phyloP scores from a whole-genome alignment of 2,329 filamentous ascomycete species.

The Drechslerella stenobrocha region DNA sequence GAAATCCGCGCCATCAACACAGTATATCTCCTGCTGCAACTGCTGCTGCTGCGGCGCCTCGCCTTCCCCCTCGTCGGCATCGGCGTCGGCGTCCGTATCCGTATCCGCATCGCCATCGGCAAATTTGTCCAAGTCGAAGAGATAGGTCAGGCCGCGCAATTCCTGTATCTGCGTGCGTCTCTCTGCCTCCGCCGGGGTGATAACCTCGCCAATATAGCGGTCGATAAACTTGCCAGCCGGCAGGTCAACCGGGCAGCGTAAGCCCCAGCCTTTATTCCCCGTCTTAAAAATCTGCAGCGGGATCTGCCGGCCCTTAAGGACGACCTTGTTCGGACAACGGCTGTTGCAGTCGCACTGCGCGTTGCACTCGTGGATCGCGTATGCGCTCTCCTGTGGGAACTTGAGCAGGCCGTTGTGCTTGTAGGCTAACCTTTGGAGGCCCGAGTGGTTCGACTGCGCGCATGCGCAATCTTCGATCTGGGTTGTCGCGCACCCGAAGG shows the following conservation, averaged over 20 bases:
- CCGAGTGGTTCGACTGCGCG: slow-evolving; percentile 58
- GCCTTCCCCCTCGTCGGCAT: slow-evolving; percentile 2
- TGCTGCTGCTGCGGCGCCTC: neutral
- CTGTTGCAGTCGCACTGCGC: slow-evolving; percentile 67
- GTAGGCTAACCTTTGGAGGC: slow-evolving; percentile 48
- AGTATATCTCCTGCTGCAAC: slow-evolving; percentile 54
- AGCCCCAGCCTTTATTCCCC: slow-evolving; percentile 73
- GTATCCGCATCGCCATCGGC: slow-evolving; percentile 57
- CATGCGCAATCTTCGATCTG: slow-evolving; percentile 68
- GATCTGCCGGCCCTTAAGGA: slow-evolving; percentile 72
- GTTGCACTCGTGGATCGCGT: slow-evolving; percentile 78
- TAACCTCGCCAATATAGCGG: slow-evolving; percentile 73
- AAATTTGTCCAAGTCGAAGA: slow-evolving; percentile 83
- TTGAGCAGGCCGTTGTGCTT: slow-evolving; percentile 50
- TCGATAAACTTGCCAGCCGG: slow-evolving; percentile 77
- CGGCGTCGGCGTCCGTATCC: neutral
- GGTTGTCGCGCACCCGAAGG: slow-evolving; percentile 53
- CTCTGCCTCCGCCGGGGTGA: slow-evolving; percentile 67
- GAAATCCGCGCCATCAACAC: slow-evolving; percentile 70
- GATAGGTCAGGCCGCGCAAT: slow-evolving; percentile 72
- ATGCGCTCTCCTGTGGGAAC: slow-evolving; percentile 38
- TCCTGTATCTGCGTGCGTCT: slow-evolving; percentile 64
- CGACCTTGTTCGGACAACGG: slow-evolving; percentile 72
- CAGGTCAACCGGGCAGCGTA: slow-evolving; percentile 68
- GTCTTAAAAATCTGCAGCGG: slow-evolving; percentile 78